Base-by-base conservation (phyloP, 768 basidiomycete genomes). In the Fibroporia radiculosa region DNA sequence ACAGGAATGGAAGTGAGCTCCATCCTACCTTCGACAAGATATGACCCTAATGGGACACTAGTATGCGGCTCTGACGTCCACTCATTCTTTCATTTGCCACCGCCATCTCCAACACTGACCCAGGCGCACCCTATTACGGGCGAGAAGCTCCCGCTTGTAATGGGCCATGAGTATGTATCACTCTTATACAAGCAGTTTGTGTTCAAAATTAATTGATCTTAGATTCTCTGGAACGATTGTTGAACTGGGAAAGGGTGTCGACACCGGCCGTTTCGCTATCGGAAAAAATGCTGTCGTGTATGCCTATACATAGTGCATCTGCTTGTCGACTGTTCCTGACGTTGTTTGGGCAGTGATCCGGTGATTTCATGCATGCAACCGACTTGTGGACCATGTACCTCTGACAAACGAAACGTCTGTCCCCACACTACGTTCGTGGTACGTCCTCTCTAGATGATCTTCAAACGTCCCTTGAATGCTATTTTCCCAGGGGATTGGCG, bases 31-130 rank as follows among this genome's bases (percentile, higher is more conserved):
- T 45, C 14, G 29, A 31, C 29, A 8, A n/a, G 10, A 31, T 8
- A 31, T n/a, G 29, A 8, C 29, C n/a, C 29, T 31, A 31, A 31
- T 31, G 29, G 29, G n/a, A 31, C 29, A 4, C 45, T 41, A 63
- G 71, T 74, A 43, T 75, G 72, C 44, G 72, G 73, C 7, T 68
- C 66, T 33, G 74, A 76, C 48, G 55, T 76, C 8, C 72, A 76
- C 48, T 68, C 70, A 13, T 73, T 66, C 42, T 49, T 64, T 16
- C 52, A 52, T 1, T 45, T 47, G 23, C 45, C 63, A 26, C 48
- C 60, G 39, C 57, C 52, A 42, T 62, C 59, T 37, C 62, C 70
- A 16, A 65, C 62, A 13, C 40, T 44, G 7, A 60, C 63, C 6
- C 48, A 54, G 14, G 62, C 70, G 4, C 62, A 72, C 50, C 53